Base-by-base conservation (phyloP, 176 grass and related monocot species). In the Phyllostachys edulis region DNA sequence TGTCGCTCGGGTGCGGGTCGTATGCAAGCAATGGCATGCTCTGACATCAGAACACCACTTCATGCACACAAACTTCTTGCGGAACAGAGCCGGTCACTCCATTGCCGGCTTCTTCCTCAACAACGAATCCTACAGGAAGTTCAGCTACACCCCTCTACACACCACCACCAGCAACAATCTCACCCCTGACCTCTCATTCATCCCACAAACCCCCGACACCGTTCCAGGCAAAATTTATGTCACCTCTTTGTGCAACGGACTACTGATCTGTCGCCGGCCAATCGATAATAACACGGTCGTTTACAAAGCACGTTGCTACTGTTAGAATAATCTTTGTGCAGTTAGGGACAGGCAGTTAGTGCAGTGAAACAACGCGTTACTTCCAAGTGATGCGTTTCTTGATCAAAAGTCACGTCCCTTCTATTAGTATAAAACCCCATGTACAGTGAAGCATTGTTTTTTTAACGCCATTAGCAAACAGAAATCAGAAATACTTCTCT, bases 41-140 rank as follows among this genome's bases (percentile, higher is more conserved):
- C 50, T 59, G 14, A 59, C 79, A 71, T 69, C 51, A 6, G 79
- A 71, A 12, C 66, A 81, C 36, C 66, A 81, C 51, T 81, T 81
- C 37, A 6, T 81, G 13, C 14, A 17, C 50, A 81, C 66, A 0
- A 81, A 24, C 37, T 81, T 44, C 79, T 4, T n/a, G 14, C 14
- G 66, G 13, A 81, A 20, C 66, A 32, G 23, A 7, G 69, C 50
- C 0, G 21, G 37, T 14, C 23, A 29, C 24, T 71, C 66, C 37
- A 59, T 81, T 4, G 13, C 37, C 9, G 66, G 66, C 36, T 81
- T 70, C 50, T 81, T 81, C 78, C 64, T 69, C 11, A 41, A 21
- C 29, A 12, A 56, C 78, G 23, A 24, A 2, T 20, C 18, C 32
- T 20, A 27, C 7, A 9, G 2, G 0, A 81, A 69, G 34, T 41